These are phyloP conservation scores for Delonix regia DNA, from an alignment of 306 rosid species.

Conservation along the genomic window DNA sequence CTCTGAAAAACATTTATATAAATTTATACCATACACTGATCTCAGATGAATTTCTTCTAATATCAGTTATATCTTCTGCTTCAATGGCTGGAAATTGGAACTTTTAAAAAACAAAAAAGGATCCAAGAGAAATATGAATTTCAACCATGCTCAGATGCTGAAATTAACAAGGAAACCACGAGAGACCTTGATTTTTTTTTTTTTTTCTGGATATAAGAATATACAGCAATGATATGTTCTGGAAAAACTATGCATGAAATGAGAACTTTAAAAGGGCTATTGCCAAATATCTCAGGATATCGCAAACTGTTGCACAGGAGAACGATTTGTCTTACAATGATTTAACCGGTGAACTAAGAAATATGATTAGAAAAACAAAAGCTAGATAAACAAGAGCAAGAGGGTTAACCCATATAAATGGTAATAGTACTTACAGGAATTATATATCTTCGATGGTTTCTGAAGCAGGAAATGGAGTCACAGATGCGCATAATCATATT, in stretches of 20 bases:
- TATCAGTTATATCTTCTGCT: neutral
- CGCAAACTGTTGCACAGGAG: neutral
- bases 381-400: neutral
- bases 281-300: neutral
- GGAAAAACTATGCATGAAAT: neutral
- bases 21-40: conserved; percentile 15
- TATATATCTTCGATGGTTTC: conserved; percentile 3
- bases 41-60: neutral
- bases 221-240: neutral
- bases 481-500: neutral
- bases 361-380: neutral
- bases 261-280: neutral
- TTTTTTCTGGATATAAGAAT: neutral
- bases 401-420: neutral
- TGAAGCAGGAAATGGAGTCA: neutral
- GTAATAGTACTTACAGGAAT: conserved; percentile 39
- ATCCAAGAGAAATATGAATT: conserved; percentile 9
- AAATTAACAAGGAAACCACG: conserved; percentile 12
- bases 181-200: no score
- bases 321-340: neutral
- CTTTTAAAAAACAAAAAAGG: neutral
- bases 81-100: neutral
- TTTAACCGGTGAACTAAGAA: no score
- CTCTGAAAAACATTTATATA: conserved; percentile 9
- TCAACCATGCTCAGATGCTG: neutral